Base-by-base conservation (phyloP, 495 filamentous ascomycete species). In the Annulohypoxylon moriforme region DNA sequence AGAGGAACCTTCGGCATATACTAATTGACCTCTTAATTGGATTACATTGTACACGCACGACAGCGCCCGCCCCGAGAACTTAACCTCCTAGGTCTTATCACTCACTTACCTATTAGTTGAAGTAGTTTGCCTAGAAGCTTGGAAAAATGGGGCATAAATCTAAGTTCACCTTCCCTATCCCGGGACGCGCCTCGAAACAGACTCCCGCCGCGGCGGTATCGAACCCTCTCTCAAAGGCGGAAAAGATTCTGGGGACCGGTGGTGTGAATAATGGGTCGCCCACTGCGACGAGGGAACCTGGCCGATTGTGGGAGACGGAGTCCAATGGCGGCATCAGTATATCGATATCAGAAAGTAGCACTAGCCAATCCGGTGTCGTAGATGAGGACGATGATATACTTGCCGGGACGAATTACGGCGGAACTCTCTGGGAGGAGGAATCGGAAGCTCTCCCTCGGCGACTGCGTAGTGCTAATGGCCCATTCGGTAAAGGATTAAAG, bases 121-220 rank as follows among this genome's bases (percentile, higher is more conserved):
- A 42, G 59, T 60, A 20, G 16, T 38, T 67, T 52, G 24, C 24
- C 42, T 64, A 9, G 20, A n/a, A n/a, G n/a, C n/a, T n/a, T n/a
- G n/a, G n/a, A n/a, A 76, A 70, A 38, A 87, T 87, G 85, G 84
- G 83, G 46, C 77, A 81, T 65, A 79, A 79, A 57, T 85, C 85
- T 16, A 87, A 84, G 58, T 88, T 88, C 67, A 80, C 76, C 25
- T 88, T 88, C 57, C 83, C 85, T 33, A 74, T 86, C 10, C 84
- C 85, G 57, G 84, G 85, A 33, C 83, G 85, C 57, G 82, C 77
- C 52, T 70, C 79, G 27, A 83, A 81, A 66, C 60, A 64, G 25
- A 31, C 76, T 24, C 79, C 42, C 18, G 64, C 63, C 60, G 66
- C 49, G 25, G 60, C 56, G 14, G 46, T 61, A 14, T 64, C 73